Base-by-base conservation (phyloP, 2,329 filamentous ascomycete species). In the Monilinia polystroma region DNA sequence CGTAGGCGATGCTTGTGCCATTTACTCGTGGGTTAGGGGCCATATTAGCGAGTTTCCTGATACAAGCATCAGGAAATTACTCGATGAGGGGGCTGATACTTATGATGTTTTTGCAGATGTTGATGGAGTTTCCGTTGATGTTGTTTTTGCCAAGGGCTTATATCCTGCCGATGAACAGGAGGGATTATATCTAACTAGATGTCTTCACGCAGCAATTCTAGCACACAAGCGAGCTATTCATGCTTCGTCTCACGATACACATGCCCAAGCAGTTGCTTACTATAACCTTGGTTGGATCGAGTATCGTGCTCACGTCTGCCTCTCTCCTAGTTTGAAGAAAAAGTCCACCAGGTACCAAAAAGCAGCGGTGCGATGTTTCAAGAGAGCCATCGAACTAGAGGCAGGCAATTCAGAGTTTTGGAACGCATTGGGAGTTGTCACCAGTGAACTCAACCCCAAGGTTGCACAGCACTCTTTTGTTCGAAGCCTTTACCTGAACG, bases 251-350 rank as follows among this genome's bases (percentile, higher is more conserved):
- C 81, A 88, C 67, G 93, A 99, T 74, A 77, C 86, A 10, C 91
- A 97, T 76, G 93, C 94, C 4, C 93, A 96, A 78, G 92, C 95
- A 1, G 91, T 98, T n/a, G 92, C 93, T 0, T 95, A 94, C 84
- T 99, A 97, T 79, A 99, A 99, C 74, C 82, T 99, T 23, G 95
- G 95, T 53, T 98, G 93, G 91, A 91, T 92, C 1, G 95, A 99
- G 77, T 87, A 95, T 75, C 86, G 90, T 55, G 91, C 93, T 0
- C 91, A 96, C 75, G 80, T 82, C 14, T 91, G 87, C 74, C 81
- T 92, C 26, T 84, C 83, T 47, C 76, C 77, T 1, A 75, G 78
- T 3, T 74, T 83, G 57, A 76, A 76, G 64, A 87, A 87, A 73
- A 89, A 84, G 73, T 82, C 83, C 23, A 84, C 87, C 74, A 84